Percentiles rank a stretch among this genome's conserved stretches.
phyloP scores from a whole-genome alignment of 768 basidiomycete species.

The Suillus brevipes region DNA sequence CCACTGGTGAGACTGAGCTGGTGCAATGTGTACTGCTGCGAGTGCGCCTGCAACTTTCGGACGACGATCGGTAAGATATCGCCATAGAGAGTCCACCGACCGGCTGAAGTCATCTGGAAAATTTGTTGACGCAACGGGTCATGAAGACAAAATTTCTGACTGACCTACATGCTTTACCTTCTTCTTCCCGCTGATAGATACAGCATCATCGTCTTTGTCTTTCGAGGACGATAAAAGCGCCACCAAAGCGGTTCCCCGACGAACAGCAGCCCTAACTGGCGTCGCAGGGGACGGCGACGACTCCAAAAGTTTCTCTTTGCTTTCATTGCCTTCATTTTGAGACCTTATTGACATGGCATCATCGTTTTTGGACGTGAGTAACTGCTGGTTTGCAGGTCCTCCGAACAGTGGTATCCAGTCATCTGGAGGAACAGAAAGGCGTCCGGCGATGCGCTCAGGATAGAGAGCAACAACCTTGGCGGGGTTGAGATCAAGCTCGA shows the following conservation, averaged over 20 bases:
- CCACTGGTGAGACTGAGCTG: conserved; percentile 66
- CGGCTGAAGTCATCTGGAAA: conserved; percentile 57
- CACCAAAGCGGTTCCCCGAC: conserved; percentile 54
- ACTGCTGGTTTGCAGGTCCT: conserved; percentile 49
- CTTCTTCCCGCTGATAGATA: conserved; percentile 47
- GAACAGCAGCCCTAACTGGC: conserved; percentile 40
- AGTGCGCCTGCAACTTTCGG: conserved; percentile 84
- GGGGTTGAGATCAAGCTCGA: conserved; percentile 87
- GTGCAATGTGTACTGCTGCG: conserved; percentile 63
- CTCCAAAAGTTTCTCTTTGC: conserved; percentile 30
- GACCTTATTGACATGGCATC: conserved; percentile 27
- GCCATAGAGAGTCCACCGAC: conserved; percentile 85
- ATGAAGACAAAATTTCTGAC: conserved; percentile 26
- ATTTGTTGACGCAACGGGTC: conserved; percentile 1
- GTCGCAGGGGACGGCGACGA: conserved; percentile 37
- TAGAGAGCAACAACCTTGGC: conserved; percentile 92
- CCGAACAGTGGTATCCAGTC: conserved; percentile 85
- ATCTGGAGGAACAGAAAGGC: conserved; percentile 65
- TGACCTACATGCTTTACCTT: conserved; percentile 28
- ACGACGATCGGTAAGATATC: conserved; percentile 86
- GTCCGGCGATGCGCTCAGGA: conserved; percentile 77
- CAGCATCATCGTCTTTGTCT: conserved; percentile 63
- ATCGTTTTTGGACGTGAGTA: conserved; percentile 22
- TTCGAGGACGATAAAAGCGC: conserved; percentile 37
- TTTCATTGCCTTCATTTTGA: conserved; percentile 23